Conservation (phyloP, 78 protist genomes). For the Dictyostelium capitatum region DNA sequence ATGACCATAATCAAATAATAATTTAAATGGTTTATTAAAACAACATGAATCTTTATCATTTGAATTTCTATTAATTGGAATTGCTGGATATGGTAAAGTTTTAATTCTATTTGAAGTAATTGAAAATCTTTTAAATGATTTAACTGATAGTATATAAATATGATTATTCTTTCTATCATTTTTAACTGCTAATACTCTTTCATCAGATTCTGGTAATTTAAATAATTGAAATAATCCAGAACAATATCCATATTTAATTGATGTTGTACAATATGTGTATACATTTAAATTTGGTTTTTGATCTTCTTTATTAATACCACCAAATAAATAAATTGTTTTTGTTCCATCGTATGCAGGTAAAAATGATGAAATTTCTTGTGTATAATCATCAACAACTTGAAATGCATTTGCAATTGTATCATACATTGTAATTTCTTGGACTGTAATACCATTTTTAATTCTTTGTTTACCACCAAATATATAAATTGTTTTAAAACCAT, state of each 20-base stretch:
- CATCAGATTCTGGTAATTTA: slow-evolving; percentile 3
- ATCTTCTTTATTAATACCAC: background rate
- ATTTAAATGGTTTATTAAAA: slow-evolving; percentile 16
- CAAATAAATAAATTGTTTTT: slow-evolving; percentile 4
- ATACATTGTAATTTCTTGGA: background rate
- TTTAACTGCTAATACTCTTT: slow-evolving; percentile 13
- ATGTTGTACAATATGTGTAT: background rate
- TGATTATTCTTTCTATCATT: slow-evolving; percentile 37
- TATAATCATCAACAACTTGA: background rate
- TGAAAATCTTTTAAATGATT: slow-evolving; percentile 11
- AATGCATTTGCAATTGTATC: slow-evolving; percentile 4
- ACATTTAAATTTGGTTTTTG: background rate
- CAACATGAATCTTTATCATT: background rate
- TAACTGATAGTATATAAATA: slow-evolving; percentile 9
- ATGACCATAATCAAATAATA: slow-evolving; percentile 15
- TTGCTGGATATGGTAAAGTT: background rate
- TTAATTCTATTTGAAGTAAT: background rate
- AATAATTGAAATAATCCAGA: background rate
- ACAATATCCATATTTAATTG: background rate
- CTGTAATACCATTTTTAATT: background rate
- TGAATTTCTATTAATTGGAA: too few relatives aligned
- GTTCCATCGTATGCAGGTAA: slow-evolving; percentile 2
- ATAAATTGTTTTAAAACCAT: slow-evolving; percentile 14
- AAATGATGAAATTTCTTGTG: background rate
- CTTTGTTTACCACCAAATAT: slow-evolving; percentile 15